These are phyloP conservation scores for Eucalyptus erythrocorys DNA, from an alignment of 345 rosid species.

Conservation along the genomic window DNA sequence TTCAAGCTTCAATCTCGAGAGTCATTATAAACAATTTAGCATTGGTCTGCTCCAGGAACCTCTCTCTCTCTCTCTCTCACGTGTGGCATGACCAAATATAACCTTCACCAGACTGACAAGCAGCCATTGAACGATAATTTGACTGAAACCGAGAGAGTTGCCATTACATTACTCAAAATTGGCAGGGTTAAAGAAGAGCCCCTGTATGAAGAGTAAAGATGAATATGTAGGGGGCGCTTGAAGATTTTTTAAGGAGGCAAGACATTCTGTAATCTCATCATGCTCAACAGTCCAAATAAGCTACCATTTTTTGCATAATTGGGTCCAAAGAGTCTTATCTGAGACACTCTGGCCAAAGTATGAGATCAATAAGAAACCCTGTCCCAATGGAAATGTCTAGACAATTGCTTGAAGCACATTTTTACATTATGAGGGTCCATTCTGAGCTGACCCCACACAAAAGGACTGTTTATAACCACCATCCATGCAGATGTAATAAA, in stretches of 20 bases:
- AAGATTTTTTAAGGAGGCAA: not conserved
- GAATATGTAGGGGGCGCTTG: not conserved
- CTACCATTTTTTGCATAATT: not conserved
- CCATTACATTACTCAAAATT: not conserved
- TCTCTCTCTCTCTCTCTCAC: not conserved
- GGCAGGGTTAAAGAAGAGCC: not conserved
- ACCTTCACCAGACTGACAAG: not conserved
- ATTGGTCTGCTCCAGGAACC: not conserved
- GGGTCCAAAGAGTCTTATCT: not conserved
- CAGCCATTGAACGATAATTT: not conserved
- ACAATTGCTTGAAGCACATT: not conserved
- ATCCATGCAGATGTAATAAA: not conserved
- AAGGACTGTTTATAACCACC: not conserved
- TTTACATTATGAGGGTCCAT: not conserved
- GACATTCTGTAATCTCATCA: not conserved
- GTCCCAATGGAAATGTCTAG: not conserved
- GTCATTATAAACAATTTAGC: not conserved
- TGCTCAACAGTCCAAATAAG: not conserved
- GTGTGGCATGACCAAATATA: not conserved
- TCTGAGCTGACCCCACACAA: not conserved
- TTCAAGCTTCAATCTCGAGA: not conserved
- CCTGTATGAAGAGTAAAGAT: not conserved
- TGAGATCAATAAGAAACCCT: not conserved
- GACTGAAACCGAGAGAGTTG: not conserved
- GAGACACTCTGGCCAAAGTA: not conserved